Evolutionary conservation across 805 yeast species (phyloP).

Genomic region (Myxozyma lipomycoides): DNA sequence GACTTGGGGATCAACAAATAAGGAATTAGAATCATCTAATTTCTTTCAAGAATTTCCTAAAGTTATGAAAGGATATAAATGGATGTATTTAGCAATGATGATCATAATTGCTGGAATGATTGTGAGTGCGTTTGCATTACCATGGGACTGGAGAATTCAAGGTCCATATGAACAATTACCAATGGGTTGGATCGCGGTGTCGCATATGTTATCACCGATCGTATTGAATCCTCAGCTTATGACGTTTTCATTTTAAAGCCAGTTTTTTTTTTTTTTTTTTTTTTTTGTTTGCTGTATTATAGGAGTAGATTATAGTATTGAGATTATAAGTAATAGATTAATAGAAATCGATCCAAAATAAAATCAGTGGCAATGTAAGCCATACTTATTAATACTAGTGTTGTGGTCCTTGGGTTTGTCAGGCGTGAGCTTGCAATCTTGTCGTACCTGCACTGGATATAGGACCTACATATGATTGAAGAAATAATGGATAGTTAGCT

Average conservation of each 20-base stretch:
- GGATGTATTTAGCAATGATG: conserved; percentile 11
- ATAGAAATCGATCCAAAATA: no score
- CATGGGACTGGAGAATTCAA: conserved; percentile 18
- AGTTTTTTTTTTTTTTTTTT: no score
- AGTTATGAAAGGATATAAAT: conserved; percentile 14
- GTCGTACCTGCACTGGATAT: no score
- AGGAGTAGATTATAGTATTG: no score
- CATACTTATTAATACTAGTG: no score
- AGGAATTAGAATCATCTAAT: conserved; percentile 19
- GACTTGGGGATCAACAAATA: conserved; percentile 25
- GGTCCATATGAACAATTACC: conserved; percentile 14
- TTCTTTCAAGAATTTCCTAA: conserved; percentile 22
- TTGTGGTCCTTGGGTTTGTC: no score
- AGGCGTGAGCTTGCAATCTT: no score
- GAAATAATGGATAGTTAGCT: no score
- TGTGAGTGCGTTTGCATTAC: conserved; percentile 17
- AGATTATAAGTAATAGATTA: no score
- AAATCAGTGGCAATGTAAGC: no score
- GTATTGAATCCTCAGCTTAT: conserved; percentile 22
- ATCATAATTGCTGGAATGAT: conserved; percentile 3
- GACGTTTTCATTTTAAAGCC: conserved; percentile 18
- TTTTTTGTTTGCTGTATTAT: no score
- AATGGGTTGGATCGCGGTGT: conserved; percentile 15
- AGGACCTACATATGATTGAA: no score
- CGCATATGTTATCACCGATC: conserved; percentile 18